Base-by-base conservation (phyloP, 306 rosid species). In the Datisca glomerata region DNA sequence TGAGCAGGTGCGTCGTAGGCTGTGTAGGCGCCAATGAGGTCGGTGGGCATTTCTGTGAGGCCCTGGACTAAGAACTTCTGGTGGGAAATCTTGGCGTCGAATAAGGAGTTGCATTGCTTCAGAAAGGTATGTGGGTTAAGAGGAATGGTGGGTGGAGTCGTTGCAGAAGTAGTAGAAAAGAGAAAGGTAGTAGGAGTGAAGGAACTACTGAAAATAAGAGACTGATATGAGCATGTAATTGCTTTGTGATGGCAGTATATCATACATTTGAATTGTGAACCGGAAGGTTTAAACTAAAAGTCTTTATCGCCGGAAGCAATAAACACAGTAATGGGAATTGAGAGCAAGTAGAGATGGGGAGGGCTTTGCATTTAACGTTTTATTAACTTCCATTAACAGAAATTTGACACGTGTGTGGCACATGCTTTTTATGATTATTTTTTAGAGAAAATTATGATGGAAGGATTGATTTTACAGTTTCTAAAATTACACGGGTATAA, bases 21-120 rank as follows among this genome's bases (percentile, higher is more conserved):
- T 15, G 73, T 57, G 69, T 72, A 80, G 5, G 61, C 6, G 32
- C 54, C 66, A 2, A 76, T 56, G 63, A 80, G 79, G 56, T 64
- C 29, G 11, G 42, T 31, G 6, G 42, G 21, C 14, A 23, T 8
- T 37, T 51, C 24, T 4, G 54, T 1, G 21, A 61, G 42, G 36
- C 71, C 82, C 1, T 45, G 61, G 19, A 63, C 69, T 20, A 67
- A n/a, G n/a, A n/a, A n/a, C n/a, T n/a, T n/a, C n/a, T n/a, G n/a
- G n/a, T n/a, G n/a, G n/a, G n/a, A n/a, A 37, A 63, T 58, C 66
- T 63, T 73, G 56, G 64, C 75, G 39, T 51, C 35, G 24, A 21
- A 29, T 5, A 51, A 21, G 11, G 66, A 41, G 27, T 52, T 68
- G 75, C 80, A 73, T 60, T 64, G 59, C 34, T 34, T 73, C 16